A percentile compares a stretch with the other conserved stretches of the same genome.
Conservation (phyloP, 495 filamentous ascomycete species). For the Cudoniella acicularis region DNA sequence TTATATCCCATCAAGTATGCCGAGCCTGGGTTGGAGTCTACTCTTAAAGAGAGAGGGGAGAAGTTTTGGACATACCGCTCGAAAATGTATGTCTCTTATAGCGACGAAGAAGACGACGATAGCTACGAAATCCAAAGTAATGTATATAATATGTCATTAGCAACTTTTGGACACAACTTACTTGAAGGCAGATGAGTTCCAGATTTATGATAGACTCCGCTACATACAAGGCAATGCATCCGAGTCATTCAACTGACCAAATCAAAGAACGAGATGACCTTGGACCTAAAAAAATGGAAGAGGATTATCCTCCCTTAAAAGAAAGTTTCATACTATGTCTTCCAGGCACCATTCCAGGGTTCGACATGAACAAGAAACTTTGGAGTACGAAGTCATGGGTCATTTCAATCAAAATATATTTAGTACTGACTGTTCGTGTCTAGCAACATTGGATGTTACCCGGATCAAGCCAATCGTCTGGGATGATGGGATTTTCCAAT, state of each 20-base stretch:
- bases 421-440: background rate
- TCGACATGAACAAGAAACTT: background rate
- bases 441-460: background rate
- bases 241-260: background rate
- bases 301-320: background rate
- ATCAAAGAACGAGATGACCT: background rate
- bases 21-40: background rate
- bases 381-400: background rate
- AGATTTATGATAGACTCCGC: constrained; percentile 2
- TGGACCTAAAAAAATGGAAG: background rate
- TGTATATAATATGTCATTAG: background rate
- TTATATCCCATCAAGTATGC: background rate
- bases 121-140: background rate
- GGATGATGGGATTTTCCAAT: constrained; percentile 40
- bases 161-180: background rate
- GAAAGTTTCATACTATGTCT: background rate
- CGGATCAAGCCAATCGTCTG: background rate
- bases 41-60: background rate
- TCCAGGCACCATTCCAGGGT: background rate
- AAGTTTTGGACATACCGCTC: background rate
- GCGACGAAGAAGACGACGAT: background rate
- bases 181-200: background rate
- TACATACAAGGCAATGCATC: constrained; percentile 2
- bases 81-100: background rate
- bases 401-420: background rate